A percentile compares a stretch with the other conserved stretches of the same genome.
These are phyloP conservation scores for Chlorociboria aeruginascens DNA, from an alignment of 495 filamentous ascomycete species.

Conservation along the genomic window DNA sequence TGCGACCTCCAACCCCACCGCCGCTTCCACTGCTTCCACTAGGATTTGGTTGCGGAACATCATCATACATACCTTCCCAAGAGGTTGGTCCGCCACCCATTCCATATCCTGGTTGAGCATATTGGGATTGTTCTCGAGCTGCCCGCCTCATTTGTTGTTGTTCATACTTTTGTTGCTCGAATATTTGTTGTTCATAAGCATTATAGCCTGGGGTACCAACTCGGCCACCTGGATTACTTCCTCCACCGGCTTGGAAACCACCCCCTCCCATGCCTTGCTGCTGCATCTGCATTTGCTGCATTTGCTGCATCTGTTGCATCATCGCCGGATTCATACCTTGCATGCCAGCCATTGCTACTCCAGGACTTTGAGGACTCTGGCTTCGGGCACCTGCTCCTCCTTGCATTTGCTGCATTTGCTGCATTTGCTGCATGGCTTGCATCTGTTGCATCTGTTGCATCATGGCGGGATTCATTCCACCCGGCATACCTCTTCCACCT, in stretches of 20 bases:
- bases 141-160: constrained; percentile 47
- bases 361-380: constrained; percentile 37
- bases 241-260: constrained; percentile 10
- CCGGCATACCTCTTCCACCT: constrained; percentile 20
- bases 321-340: constrained; percentile 40
- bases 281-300: constrained; percentile 53
- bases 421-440: constrained; percentile 58
- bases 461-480: constrained; percentile 51
- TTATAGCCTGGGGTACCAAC: constrained; percentile 46
- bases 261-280: constrained; percentile 26
- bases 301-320: constrained; percentile 82
- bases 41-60: constrained; percentile 78
- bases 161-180: constrained; percentile 82
- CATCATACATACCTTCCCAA: constrained; percentile 99
- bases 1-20: constrained; percentile 39
- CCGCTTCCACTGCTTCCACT: constrained; percentile 32
- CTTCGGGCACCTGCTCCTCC: constrained; percentile 18
- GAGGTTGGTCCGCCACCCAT: constrained; percentile 41
- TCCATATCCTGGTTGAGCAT: constrained; percentile 18
- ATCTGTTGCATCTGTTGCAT: constrained; percentile 65
- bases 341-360: constrained; percentile 22
- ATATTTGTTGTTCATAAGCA: constrained; percentile 65
- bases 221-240: constrained; percentile 18
- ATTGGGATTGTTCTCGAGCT: constrained; percentile 19
- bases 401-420: constrained; percentile 41